Evolutionary conservation across 129 eudicot genomes (phyloP).

Genomic region (Chrysanthemum lavandulifolium): DNA sequence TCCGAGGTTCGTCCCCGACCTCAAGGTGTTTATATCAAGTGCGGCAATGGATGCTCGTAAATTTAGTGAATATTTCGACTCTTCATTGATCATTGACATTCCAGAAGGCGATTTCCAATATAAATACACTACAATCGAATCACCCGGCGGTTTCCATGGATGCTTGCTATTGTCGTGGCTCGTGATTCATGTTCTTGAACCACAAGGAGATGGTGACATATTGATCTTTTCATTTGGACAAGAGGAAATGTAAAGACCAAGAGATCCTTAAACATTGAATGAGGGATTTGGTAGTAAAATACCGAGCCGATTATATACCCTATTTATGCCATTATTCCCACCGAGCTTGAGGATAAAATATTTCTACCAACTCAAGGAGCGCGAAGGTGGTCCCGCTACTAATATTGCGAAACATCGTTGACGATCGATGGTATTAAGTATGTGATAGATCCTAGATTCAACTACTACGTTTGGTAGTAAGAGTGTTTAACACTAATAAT

Average conservation of each 20-base stretch:
- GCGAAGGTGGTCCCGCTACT: conserved; percentile 91
- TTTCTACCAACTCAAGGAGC: conserved; percentile 91
- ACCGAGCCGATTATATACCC: conserved; percentile 90
- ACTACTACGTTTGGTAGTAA: too few species aligned
- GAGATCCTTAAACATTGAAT: conserved; percentile 84
- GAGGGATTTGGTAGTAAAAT: conserved; percentile 81
- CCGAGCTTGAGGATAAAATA: conserved; percentile 78
- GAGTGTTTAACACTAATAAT: too few species aligned
- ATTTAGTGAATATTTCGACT: conserved; percentile 86
- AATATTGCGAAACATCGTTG: conserved; percentile 90
- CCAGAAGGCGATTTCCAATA: conserved; percentile 89
- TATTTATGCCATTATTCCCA: conserved; percentile 88
- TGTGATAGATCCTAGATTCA: conserved; percentile 89
- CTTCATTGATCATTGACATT: conserved; percentile 80
- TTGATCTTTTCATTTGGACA: conserved; percentile 81
- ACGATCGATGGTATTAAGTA: conserved; percentile 89
- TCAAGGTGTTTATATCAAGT: conserved; percentile 87
- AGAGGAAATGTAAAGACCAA: conserved; percentile 91
- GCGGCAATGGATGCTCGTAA: conserved; percentile 93
- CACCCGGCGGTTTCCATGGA: conserved; percentile 89
- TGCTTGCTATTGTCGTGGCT: conserved; percentile 85
- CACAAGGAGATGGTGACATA: conserved; percentile 87
- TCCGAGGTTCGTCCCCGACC: conserved; percentile 78
- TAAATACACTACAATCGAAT: conserved; percentile 79
- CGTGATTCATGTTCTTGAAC: conserved; percentile 77